These are phyloP conservation scores for Cinnamomum micranthum DNA, from an alignment of 164 flowering plant genomes.

Conservation along the genomic window DNA sequence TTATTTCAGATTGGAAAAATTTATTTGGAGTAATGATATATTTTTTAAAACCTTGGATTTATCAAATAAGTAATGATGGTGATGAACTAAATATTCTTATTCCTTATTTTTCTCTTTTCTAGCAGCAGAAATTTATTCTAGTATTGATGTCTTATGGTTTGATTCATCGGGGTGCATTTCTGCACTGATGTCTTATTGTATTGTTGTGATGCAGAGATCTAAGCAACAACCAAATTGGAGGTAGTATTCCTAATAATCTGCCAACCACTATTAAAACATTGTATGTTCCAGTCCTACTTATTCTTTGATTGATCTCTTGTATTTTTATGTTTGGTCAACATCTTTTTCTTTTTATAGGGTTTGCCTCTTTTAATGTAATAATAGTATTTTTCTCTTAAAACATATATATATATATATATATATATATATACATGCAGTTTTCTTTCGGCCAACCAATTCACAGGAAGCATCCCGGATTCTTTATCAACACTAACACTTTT, in stretches of 20 bases:
- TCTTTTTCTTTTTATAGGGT: neutral
- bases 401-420: no score
- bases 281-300: constrained; percentile 37
- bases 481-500: constrained; percentile 50
- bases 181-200: constrained; percentile 4
- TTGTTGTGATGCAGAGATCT: constrained; percentile 51
- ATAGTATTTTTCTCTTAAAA: neutral
- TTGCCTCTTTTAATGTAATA: no score
- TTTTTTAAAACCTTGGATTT: neutral
- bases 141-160: no score
- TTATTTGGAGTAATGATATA: no score
- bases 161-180: neutral
- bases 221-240: constrained; percentile 85
- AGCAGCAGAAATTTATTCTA: no score
- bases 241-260: constrained; percentile 61
- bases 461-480: constrained; percentile 79
- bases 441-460: constrained; percentile 80
- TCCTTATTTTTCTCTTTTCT: neutral
- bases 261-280: constrained; percentile 60
- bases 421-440: constrained; percentile 43
- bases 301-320: neutral
- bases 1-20: neutral
- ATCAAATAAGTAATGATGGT: neutral
- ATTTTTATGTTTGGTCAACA: neutral
- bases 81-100: neutral